phyloP scores from a whole-genome alignment of 257 asterid genomes.

The Dorcoceras hygrometricum region DNA sequence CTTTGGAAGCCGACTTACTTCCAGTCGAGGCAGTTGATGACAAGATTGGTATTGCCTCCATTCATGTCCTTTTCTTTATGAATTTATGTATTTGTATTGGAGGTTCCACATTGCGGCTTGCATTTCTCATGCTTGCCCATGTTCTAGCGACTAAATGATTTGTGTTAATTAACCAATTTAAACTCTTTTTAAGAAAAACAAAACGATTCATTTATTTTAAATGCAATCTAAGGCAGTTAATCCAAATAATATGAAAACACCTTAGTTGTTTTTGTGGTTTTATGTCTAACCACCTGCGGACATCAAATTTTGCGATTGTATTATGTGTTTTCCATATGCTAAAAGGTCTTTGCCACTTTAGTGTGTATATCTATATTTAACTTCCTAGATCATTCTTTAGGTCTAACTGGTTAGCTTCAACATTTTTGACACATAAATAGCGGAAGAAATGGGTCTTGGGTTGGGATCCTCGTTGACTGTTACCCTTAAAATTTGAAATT shows the following conservation, averaged over 20 bases:
- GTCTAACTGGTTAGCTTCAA: too few species aligned
- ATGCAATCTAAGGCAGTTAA: too few species aligned
- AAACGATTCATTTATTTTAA: too few species aligned
- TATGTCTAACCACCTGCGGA: too few species aligned
- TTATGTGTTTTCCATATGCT: not conserved
- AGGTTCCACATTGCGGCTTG: conserved; percentile 1
- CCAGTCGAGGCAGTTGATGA: conserved; percentile 33
- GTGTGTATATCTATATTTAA: not conserved
- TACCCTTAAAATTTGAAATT: too few species aligned
- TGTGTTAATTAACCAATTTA: too few species aligned
- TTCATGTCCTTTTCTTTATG: conserved; percentile 6
- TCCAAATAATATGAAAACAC: too few species aligned
- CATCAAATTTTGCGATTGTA: not conserved
- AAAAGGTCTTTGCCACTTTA: not conserved
- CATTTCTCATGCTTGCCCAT: not conserved
- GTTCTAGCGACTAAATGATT: not conserved
- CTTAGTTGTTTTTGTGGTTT: too few species aligned
- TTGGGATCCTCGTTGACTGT: too few species aligned
- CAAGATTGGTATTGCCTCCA: conserved; percentile 39
- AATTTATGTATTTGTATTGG: not conserved
- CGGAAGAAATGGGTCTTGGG: too few species aligned
- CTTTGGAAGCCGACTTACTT: conserved; percentile 46
- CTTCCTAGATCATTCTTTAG: not conserved
- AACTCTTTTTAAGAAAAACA: too few species aligned
- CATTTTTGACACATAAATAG: too few species aligned